Base-by-base conservation (phyloP, 805 yeast genomes). In the Metschnikowia chrysomelidarum region DNA sequence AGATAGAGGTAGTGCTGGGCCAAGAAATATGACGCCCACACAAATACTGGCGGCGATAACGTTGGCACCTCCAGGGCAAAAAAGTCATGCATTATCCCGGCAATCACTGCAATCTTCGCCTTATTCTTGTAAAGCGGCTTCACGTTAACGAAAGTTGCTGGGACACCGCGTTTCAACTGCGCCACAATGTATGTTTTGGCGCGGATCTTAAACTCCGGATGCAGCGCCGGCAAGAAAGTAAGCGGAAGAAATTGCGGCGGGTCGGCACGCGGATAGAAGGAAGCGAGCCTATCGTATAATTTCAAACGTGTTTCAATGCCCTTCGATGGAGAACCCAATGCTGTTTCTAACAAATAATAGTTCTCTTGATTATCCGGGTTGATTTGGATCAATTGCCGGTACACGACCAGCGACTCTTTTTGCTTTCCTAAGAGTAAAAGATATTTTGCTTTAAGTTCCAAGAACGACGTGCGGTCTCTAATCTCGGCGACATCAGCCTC, bases 81-180 rank as follows among this genome's bases (percentile, higher is more conserved):
- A 44, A 76, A 80, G 4, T 75, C 72, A 27, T 60, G 44, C 8
- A 80, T 85, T 38, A 84, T 62, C 21, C 71, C 55, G 40, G 73
- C 78, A 38, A 86, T 71, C 2, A 70, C 48, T 62, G 67, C 30
- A 55, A 51, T 32, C 43, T 64, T 67, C 7, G 47, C 42, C 22
- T 49, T 38, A 48, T 71, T 73, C 36, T 66, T 71, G 62, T 86
- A 87, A 45, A 88, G 68, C 1, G 94, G 85, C 61, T 89, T 88
- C 32, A 93, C 77, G 49, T 86, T 82, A 36, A 82, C 82, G 62
- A 89, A 93, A 4, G 93, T 75, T 1, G 96, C 85, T 4, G 98
- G 98, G 21, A 88, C 93, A 25, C 95, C 94, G 37, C 87, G 74
- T 43, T 72, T 63, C 50, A 93, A 72, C 53, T 82, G 85, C 4